Base-by-base conservation (phyloP, 2,329 filamentous ascomycete genomes). In the Hymenoscyphus salicellus region DNA sequence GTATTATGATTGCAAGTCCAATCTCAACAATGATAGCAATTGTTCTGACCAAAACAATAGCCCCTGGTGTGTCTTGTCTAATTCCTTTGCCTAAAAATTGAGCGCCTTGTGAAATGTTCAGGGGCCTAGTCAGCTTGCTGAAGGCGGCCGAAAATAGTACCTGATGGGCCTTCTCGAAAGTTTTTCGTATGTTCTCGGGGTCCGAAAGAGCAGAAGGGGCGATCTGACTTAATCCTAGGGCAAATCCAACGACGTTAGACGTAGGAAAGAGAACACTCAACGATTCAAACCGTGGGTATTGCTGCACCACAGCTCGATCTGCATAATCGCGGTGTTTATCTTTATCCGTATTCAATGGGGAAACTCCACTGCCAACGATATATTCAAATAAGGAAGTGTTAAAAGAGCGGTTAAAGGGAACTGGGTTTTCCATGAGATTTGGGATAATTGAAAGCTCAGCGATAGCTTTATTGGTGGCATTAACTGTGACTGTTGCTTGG, bases 81-180 rank as follows among this genome's bases (percentile, higher is more conserved):
- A 60, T 46, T 46, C 41, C 41, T 46, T 4, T 4, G 17, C 41
- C 41, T 5, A 46, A n/a, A 20, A 2, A 8, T 46, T 46, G 41
- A 20, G 41, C 14, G 17, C 16, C 17, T 8, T 7, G 41, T 20
- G n/a, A 5, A 7, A 20, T n/a, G n/a, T 20, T n/a, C 17, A 46
- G 7, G 17, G 41, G 55, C 0, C 30, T 5, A 5, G 52, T 61
- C 20, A 72, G 49, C 2, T 67, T 36, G 38, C 62, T 69, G 8
- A 75, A 66, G 4, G 75, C 75, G 4, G 68, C 16, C 0, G 78
- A 67, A 55, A 83, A 82, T 0, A 82, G 67, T 0, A 83, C 33
- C 16, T 77, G 71, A 61, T 83, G 80, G 0, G 79, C 78, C 1
- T 72, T 71, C 32, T 78, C 72, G 56, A 80, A 81, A 0, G 77